Base-by-base conservation (phyloP, 1,139 yeast genomes). In the Zygoascus hellenicus region DNA sequence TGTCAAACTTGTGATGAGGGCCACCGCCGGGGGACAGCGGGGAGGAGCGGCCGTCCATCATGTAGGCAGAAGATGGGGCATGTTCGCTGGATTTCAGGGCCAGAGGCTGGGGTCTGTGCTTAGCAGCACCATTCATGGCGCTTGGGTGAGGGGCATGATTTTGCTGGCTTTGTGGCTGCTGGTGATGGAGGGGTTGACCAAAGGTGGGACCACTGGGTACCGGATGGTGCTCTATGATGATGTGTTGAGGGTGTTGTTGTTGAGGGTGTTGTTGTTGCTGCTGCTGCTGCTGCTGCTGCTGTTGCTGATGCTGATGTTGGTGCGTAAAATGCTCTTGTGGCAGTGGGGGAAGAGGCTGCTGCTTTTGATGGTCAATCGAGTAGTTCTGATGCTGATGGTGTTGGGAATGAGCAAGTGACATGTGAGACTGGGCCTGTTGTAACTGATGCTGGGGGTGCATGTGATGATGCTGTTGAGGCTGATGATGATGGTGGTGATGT, bases 41-140 rank as follows among this genome's bases (percentile, higher is more conserved):
- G 35, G 42, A 13, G 40, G 29, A 3, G 39, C 38, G 30, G 31
- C 31, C 48, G 9, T 41, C 43, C 6, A 34, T 37, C 19, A 13
- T 22, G 22, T 43, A 43, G 11, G 39, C 16, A 13, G 9, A 17
- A 43, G 17, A 11, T 10, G 29, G 14, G 6, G 16, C 28, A n/a
- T 38, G 22, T 32, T 15, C 28, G 30, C 32, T 30, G 28, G 42
- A 36, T n/a, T 45, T 42, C 5, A 52, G 40, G 22, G 45, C 40
- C 29, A 48, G 43, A n/a, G 57, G 57, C 37, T 45, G 43, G 31
- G 55, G 56, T 28, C 54, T 43, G 32, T 47, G 53, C 33, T 49
- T 48, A 5, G 47, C 22, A n/a, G 39, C 5, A n/a, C 39, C 39
- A 31, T 11, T n/a, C 39, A 36, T 17, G 7, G 26, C 4, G 26